Evolutionary conservation across 768 basidiomycete species (phyloP).

Genomic region (Russula sp.): DNA sequence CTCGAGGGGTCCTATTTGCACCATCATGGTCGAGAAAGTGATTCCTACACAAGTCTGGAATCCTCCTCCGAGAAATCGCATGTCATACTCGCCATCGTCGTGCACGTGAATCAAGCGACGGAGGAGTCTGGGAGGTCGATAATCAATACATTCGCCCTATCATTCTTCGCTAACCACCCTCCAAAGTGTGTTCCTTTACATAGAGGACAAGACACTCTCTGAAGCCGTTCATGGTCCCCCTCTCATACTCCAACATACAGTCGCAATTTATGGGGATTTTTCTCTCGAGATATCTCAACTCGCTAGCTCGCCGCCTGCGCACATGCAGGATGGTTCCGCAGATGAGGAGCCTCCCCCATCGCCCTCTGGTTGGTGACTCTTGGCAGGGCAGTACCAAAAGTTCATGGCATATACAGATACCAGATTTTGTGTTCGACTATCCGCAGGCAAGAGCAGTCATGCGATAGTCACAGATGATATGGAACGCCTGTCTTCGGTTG

Average conservation of each 20-base stretch:
- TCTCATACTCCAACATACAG: constrained; percentile 14
- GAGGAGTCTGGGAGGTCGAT: constrained; percentile 13
- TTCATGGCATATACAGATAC: constrained; percentile 6
- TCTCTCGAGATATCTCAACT: constrained; percentile 18
- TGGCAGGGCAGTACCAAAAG: not conserved
- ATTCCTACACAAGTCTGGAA: not conserved
- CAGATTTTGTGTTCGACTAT: constrained; percentile 7
- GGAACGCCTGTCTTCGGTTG: constrained; percentile 11
- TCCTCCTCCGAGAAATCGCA: not conserved
- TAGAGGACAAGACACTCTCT: not conserved
- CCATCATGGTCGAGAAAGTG: not conserved
- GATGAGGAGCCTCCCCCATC: not conserved
- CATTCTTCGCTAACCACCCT: not conserved
- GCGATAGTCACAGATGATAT: constrained; percentile 8
- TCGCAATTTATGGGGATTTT: constrained; percentile 13
- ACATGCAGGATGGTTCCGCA: not conserved
- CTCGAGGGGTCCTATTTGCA: not conserved
- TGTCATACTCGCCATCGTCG: constrained; percentile 7
- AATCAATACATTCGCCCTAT: not conserved
- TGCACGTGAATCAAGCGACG: not conserved
- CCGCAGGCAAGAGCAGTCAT: not conserved
- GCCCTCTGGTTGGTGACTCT: constrained; percentile 3
- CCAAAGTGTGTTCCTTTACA: constrained; percentile 14
- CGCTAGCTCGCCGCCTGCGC: not conserved
- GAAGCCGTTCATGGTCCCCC: not conserved